Evolutionary conservation across 441 rosid genomes (phyloP).

Genomic region (Macaranga tanarius): DNA sequence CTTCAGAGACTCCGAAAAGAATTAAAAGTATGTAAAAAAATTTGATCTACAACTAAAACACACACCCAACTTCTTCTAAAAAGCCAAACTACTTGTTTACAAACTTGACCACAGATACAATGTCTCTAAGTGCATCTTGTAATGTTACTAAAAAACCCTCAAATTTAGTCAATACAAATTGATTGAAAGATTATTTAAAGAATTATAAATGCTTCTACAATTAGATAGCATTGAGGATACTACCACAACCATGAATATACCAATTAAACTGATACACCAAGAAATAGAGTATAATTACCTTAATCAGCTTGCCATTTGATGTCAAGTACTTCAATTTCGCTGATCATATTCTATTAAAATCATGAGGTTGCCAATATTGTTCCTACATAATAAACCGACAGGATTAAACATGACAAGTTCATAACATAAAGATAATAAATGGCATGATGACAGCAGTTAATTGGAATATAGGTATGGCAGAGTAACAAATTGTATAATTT

Average conservation of each 20-base stretch:
- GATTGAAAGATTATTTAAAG: not conserved
- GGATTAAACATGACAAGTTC: not conserved
- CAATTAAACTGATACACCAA: not conserved
- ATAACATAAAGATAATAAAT: not conserved
- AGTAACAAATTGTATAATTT: too few species aligned
- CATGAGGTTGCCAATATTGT: conserved; percentile 81
- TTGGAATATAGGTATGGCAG: not conserved
- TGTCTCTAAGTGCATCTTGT: conserved; percentile 1
- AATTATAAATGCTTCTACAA: not conserved
- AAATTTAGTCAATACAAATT: not conserved
- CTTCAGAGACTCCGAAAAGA: not conserved
- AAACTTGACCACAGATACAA: too few species aligned
- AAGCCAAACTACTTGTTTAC: not conserved
- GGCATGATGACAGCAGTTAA: not conserved
- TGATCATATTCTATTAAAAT: conserved; percentile 76
- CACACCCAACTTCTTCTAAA: not conserved
- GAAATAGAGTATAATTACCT: conserved; percentile 45
- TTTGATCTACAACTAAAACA: conserved; percentile 8
- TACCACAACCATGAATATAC: not conserved
- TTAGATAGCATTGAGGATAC: not conserved
- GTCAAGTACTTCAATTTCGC: conserved; percentile 72
- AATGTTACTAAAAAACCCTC: not conserved
- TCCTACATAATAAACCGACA: conserved; percentile 45
- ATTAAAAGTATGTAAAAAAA: not conserved
- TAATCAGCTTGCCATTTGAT: conserved; percentile 58